Evolutionary conservation across 805 yeast genomes (phyloP), one percentile per base, ranked within the genome.

Genomic region (Kazachstania viticola): DNA sequence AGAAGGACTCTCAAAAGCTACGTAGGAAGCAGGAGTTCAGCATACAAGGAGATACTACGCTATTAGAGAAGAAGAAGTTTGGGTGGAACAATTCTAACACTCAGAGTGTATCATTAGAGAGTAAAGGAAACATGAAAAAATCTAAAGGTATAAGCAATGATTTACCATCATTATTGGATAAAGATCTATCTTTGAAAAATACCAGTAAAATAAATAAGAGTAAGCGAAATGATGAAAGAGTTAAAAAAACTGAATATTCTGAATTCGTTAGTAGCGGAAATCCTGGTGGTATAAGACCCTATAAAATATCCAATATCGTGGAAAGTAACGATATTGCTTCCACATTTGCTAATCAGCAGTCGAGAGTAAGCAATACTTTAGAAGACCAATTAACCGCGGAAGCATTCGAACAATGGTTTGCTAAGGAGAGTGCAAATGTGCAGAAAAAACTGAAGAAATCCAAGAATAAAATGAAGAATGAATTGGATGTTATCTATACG

Each of bases 321-420:
- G 31, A 32, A 7, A 30, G 25, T 9, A 39, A 39, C 22, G 36
- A 36, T 28, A 39, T 39, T 15, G 26, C 36, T 4, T 22, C 31
- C 5, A 28, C 32, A 4, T 39, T 33, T 24, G 37, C 36, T 9
- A 32, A 34, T 22, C 25, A 29, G 14, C 21, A 29, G 8, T 14
- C 38, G 0, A 22, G 19, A 8, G 19, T 26, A 3, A 23, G n/a
- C 9, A 30, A 35, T n/a, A 22, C 36, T 4, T 17, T 81, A 27
- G 75, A 71, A 28, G 94, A 85, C 36, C 69, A 79, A 28, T 78
- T 76, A 48, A 77, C 76, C 41, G 95, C 85, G 40, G 82, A 81
- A 46, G 84, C 77, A 48, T 85, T 85, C 60, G 85, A 77, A 18
- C 67, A 61, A 37, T 85, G 95, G 95, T 85, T 94, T 87, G 79